Base-by-base conservation (phyloP, 148 eudicot species). In the Suaeda aralocaspica region DNA sequence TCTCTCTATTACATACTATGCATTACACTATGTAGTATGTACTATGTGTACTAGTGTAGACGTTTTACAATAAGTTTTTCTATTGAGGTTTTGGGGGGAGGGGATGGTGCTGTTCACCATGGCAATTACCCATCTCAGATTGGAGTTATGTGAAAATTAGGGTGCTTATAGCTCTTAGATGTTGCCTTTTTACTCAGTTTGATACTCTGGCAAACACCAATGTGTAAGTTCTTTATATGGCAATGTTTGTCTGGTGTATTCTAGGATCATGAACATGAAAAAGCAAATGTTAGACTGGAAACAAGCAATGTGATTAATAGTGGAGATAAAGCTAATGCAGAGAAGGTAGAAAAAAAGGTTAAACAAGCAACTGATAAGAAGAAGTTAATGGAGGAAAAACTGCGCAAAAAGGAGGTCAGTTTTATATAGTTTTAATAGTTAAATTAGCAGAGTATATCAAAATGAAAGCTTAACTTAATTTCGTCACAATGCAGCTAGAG, bases 391-490 rank as follows among this genome's bases (percentile, higher is more conserved):
- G 90, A 85, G 72, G 94, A 90, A 68, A 90, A 85, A 76, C 88
- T 76, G 59, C 78, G 68, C 62, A 84, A 53, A 72, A 88, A 80
- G 79, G 92, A 90, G 84, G 98, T 92, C 39, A 70, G 91, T 67
- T 70, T 73, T 46, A 50, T 73, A 51, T 26, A 59, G 13, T 30
- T 0, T 74, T 51, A 24, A 57, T 68, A 72, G 71, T 45, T 64
- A 41, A 66, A n/a, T n/a, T n/a, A n/a, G 65, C 28, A 6, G 42
- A 31, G 10, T 60, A 26, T 48, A 33, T 34, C 44, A 19, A 16
- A 65, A 5, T 44, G 46, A 74, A 33, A 73, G 60, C 64, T 75
- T 49, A 63, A n/a, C 58, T 45, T 28, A 34, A 64, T 72, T 45
- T 49, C 45, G 58, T 66, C 39, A 18, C 72, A 57, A 60, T 34